Percentiles rank a stretch among this genome's conserved stretches.
phyloP scores from a whole-genome alignment of 1,284 basidiomycete species.

The Marasmius sp. region DNA sequence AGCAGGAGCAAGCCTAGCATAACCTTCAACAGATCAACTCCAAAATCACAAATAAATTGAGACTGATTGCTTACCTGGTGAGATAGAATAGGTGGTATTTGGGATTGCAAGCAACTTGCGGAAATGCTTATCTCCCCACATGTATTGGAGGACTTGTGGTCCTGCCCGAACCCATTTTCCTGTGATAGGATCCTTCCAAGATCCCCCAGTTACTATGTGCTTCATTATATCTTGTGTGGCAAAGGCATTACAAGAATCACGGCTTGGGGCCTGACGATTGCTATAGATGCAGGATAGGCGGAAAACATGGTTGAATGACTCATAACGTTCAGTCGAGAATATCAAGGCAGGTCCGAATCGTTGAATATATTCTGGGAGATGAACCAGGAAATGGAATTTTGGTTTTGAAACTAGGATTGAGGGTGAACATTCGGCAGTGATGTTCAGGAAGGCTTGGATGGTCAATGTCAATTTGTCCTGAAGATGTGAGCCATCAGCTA shows the following conservation, averaged over 20 bases:
- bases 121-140: neutral
- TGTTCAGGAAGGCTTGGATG: conserved; percentile 19
- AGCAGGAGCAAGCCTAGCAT: no score
- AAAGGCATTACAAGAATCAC: conserved; percentile 6
- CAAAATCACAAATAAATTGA: no score
- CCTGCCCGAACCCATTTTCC: neutral
- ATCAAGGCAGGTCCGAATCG: conserved; percentile 22
- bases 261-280: conserved; percentile 20
- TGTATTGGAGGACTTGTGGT: neutral
- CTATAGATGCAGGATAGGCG: conserved; percentile 14
- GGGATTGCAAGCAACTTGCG: neutral
- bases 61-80: neutral
- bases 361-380: conserved; percentile 19
- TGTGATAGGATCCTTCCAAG: neutral
- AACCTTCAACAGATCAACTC: no score
- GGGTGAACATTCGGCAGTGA: conserved; percentile 10
- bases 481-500: neutral
- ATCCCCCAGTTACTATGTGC: neutral
- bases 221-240: neutral
- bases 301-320: conserved; percentile 19
- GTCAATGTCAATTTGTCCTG: no score
- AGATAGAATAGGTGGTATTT: no score
- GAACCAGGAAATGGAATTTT: conserved; percentile 21
- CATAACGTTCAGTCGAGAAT: conserved; percentile 15
- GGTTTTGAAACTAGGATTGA: conserved; percentile 21